These are phyloP conservation scores for button mushroom (Agaricus bisporus) DNA, from an alignment of 768 basidiomycete genomes.

Conservation along the genomic window DNA sequence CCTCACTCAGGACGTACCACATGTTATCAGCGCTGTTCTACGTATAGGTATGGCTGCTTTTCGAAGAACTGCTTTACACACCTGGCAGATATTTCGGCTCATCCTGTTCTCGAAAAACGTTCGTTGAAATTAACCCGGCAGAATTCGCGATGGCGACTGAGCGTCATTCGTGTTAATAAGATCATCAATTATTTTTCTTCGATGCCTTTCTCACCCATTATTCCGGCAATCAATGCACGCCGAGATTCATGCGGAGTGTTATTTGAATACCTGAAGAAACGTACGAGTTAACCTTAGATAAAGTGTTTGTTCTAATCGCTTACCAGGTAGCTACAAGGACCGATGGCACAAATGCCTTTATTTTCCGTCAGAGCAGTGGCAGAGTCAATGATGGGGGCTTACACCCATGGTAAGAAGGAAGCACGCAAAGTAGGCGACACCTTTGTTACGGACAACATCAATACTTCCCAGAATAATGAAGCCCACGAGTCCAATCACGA, in stretches of 20 bases:
- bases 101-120: slow-evolving; percentile 45
- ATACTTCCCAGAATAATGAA: slow-evolving; percentile 43
- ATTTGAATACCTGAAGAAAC: slow-evolving; percentile 31
- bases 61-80: slow-evolving; percentile 11
- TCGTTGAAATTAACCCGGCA: slow-evolving; percentile 44
- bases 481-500: slow-evolving; percentile 31
- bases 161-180: background rate
- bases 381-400: slow-evolving; percentile 11
- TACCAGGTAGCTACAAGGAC: slow-evolving; percentile 32
- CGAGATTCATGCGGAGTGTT: slow-evolving; percentile 44
- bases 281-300: background rate
- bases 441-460: slow-evolving; percentile 30
- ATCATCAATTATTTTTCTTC: background rate
- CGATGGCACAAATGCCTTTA: slow-evolving; percentile 40
- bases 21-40: slow-evolving; percentile 33
- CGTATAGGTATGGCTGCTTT: background rate
- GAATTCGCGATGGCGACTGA: slow-evolving; percentile 43
- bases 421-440: slow-evolving; percentile 48
- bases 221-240: slow-evolving; percentile 43
- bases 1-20: slow-evolving; percentile 24
- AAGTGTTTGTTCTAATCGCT: background rate
- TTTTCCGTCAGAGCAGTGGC: background rate
- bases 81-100: slow-evolving; percentile 44
- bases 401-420: slow-evolving; percentile 48
- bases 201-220: slow-evolving; percentile 33